These are phyloP conservation scores for Tubosaeta sp. DNA, from an alignment of 768 basidiomycete species.

Conservation along the genomic window DNA sequence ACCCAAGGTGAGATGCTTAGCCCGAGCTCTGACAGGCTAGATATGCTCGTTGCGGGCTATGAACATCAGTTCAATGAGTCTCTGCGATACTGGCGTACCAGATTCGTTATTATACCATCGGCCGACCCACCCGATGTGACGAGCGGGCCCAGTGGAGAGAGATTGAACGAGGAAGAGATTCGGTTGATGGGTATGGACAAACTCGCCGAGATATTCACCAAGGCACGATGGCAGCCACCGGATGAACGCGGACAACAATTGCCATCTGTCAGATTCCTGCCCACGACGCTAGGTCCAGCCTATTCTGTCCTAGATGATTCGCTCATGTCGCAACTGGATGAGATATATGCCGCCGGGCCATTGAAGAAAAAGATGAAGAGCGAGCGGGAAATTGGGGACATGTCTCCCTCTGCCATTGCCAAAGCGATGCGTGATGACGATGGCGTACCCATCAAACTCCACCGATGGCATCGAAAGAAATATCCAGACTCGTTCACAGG, in stretches of 20 bases:
- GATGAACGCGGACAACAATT: conserved; percentile 37
- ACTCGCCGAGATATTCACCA: conserved; percentile 83
- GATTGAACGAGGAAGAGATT: conserved; percentile 80
- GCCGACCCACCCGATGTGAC: conserved; percentile 57
- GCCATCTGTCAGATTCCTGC: conserved; percentile 70
- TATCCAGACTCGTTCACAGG: conserved; percentile 87
- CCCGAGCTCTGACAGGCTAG: conserved; percentile 47
- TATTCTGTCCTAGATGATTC: conserved; percentile 74
- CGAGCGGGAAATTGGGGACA: conserved; percentile 65
- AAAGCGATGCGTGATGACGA: conserved; percentile 85
- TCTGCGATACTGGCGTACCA: conserved; percentile 88
- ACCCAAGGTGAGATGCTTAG: background rate
- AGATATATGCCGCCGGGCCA: conserved; percentile 71
- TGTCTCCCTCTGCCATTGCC: conserved; percentile 60
- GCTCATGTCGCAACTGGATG: conserved; percentile 76
- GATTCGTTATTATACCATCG: conserved; percentile 90
- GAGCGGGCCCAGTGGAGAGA: conserved; percentile 63
- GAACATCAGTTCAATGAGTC: conserved; percentile 78
- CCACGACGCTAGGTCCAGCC: conserved; percentile 81
- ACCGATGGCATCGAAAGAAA: conserved; percentile 73
- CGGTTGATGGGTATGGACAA: conserved; percentile 88
- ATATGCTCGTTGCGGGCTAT: conserved; percentile 82
- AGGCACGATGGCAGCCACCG: conserved; percentile 71
- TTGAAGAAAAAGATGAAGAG: conserved; percentile 78
- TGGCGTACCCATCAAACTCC: conserved; percentile 77